A percentile compares a stretch with the other conserved stretches of the same genome.
phyloP scores from a whole-genome alignment of 2,329 filamentous ascomycete genomes.

The Fusarium goolgardi region DNA sequence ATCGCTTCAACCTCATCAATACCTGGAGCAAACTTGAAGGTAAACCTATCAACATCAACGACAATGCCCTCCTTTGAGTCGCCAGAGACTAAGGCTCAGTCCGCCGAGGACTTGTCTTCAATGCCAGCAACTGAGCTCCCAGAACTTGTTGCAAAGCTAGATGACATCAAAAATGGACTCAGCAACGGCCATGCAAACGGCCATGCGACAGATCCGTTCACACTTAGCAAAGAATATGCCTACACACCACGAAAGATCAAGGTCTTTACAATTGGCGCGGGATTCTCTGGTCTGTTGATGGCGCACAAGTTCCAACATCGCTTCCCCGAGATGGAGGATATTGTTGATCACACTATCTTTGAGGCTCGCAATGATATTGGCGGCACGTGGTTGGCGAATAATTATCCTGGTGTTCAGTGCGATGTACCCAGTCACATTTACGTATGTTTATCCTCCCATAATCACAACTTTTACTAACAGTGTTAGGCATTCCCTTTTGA shows the following conservation, averaged over 20 bases:
- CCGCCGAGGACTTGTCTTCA: slow-evolving; percentile 1
- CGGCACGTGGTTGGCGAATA: slow-evolving; percentile 52
- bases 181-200: slow-evolving; percentile 12
- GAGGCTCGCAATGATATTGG: slow-evolving; percentile 49
- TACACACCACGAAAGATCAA: slow-evolving; percentile 49
- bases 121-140: slow-evolving; percentile 38
- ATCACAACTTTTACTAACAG: background rate
- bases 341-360: slow-evolving; percentile 48
- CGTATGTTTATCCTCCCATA: background rate
- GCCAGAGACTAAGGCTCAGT: slow-evolving; percentile 18
- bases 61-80: slow-evolving; percentile 36
- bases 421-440: slow-evolving; percentile 42
- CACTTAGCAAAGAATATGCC: slow-evolving; percentile 43
- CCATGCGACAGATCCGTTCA: slow-evolving; percentile 44
- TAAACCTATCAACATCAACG: background rate
- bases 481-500: slow-evolving; percentile 61
- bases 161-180: background rate
- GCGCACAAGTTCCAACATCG: slow-evolving; percentile 52
- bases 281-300: slow-evolving; percentile 51
- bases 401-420: slow-evolving; percentile 42
- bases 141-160: slow-evolving; percentile 17
- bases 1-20: background rate
- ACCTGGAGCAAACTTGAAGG: background rate
- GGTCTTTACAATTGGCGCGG: slow-evolving; percentile 52
- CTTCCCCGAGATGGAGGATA: slow-evolving; percentile 48